Conservation (phyloP, 768 basidiomycete genomes). For the Collybiopsis confluens region DNA sequence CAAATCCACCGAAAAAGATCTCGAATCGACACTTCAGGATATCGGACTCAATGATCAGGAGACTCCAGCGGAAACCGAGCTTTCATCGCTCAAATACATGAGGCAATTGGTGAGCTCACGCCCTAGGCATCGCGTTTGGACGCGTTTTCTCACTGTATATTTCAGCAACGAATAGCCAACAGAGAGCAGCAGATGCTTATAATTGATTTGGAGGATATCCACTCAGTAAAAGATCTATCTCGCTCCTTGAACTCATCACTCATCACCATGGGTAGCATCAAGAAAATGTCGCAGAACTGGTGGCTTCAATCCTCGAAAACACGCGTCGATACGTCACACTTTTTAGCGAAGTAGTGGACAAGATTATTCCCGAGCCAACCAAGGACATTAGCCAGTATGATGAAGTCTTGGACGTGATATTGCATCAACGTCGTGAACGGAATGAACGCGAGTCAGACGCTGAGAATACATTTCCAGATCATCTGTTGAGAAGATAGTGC, state of each 20-base stretch:
- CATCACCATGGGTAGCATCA: slow-evolving; percentile 47
- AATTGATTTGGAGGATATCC: slow-evolving; percentile 87
- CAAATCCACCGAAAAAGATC: slow-evolving; percentile 60
- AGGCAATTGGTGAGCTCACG: slow-evolving; percentile 64
- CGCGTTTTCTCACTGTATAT: slow-evolving; percentile 17
- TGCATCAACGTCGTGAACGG: slow-evolving; percentile 87
- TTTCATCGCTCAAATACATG: slow-evolving; percentile 70
- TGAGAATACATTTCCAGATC: slow-evolving; percentile 83
- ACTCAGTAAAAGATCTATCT: slow-evolving; percentile 44
- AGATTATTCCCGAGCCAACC: slow-evolving; percentile 82
- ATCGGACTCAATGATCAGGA: slow-evolving; percentile 61
- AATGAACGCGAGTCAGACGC: slow-evolving; percentile 75
- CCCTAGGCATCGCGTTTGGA: slow-evolving; percentile 12
- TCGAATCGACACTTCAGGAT: slow-evolving; percentile 62
- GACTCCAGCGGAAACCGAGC: slow-evolving; percentile 27
- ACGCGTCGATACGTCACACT: slow-evolving; percentile 86
- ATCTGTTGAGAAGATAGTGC: slow-evolving; percentile 92
- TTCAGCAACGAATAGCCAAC: slow-evolving; percentile 88
- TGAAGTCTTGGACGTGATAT: slow-evolving; percentile 95
- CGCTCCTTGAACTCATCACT: slow-evolving; percentile 8
- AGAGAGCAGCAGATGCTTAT: slow-evolving; percentile 86
- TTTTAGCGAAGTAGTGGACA: slow-evolving; percentile 89
- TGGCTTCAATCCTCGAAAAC: slow-evolving; percentile 75
- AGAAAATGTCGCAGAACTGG: slow-evolving; percentile 67
- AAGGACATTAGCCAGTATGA: slow-evolving; percentile 87